Conservation (phyloP, 257 asterid species). For the Solanum commersonii region DNA sequence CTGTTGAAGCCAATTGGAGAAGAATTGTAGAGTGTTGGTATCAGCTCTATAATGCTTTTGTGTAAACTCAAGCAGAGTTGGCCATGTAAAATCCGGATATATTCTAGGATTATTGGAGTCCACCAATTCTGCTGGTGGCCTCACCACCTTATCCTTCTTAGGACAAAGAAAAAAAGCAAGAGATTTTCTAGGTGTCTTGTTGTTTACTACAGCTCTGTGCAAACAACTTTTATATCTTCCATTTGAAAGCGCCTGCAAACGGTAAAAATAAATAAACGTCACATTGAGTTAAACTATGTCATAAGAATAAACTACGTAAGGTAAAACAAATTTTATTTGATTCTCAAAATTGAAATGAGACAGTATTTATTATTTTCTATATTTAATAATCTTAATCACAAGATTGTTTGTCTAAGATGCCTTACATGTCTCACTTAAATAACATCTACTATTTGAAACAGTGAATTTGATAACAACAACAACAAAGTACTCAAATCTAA, state of each 20-base stretch:
- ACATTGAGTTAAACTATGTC: not conserved
- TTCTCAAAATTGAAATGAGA: too few relatives aligned
- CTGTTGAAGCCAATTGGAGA: not conserved
- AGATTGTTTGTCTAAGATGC: not conserved
- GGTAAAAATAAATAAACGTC: not conserved
- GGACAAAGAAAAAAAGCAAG: slow-evolving; percentile 7
- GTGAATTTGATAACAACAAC: not conserved
- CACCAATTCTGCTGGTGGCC: slow-evolving; percentile 3
- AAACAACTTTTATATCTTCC: slow-evolving; percentile 7
- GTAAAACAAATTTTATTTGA: too few relatives aligned
- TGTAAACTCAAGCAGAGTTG: not conserved
- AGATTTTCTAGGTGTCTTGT: not conserved
- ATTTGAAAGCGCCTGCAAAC: slow-evolving; percentile 9
- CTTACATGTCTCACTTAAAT: not conserved
- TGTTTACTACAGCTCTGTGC: slow-evolving; percentile 12
- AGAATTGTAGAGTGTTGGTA: not conserved
- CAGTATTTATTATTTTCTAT: not conserved
- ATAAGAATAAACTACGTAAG: too few relatives aligned
- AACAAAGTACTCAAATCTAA: not conserved
- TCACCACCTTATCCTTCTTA: slow-evolving; percentile 1
- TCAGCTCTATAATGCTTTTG: slow-evolving; percentile 8
- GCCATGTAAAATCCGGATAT: slow-evolving; percentile 5
- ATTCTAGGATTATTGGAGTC: slow-evolving; percentile 1
- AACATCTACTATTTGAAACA: not conserved
- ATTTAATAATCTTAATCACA: not conserved